Conservation (phyloP, 2,329 filamentous ascomycete genomes). For the Alternaria alternata region DNA sequence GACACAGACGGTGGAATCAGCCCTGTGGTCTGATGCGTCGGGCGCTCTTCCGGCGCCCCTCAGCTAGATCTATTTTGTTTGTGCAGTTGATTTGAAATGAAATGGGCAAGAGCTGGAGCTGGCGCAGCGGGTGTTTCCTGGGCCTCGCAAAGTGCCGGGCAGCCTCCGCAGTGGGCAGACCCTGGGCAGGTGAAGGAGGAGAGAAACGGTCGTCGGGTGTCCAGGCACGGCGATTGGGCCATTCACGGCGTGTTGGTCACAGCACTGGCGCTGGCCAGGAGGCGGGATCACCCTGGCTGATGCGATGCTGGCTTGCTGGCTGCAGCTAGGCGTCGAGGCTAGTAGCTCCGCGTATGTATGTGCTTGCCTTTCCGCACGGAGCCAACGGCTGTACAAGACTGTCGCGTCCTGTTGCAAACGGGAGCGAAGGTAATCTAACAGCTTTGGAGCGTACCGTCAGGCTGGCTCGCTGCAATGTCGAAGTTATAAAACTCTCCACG, state of each 20-base stretch:
- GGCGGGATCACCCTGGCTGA: constrained; percentile 37
- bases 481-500: constrained; percentile 50
- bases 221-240: constrained; percentile 39
- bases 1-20: constrained; percentile 15
- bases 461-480: constrained; percentile 46
- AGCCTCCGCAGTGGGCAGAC: constrained; percentile 3
- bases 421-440: constrained; percentile 53
- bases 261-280: constrained; percentile 28
- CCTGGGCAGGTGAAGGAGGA: constrained; percentile 14
- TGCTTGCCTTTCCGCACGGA: constrained; percentile 50
- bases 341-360: constrained; percentile 43
- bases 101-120: constrained; percentile 16
- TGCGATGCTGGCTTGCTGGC: constrained; percentile 23
- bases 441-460: constrained; percentile 47
- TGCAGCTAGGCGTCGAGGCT: constrained; percentile 37
- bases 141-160: constrained; percentile 26
- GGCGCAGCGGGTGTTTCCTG: constrained; percentile 32
- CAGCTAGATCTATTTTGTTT: constrained; percentile 10
- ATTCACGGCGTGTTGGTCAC: constrained; percentile 25
- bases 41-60: constrained; percentile 28
- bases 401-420: constrained; percentile 54
- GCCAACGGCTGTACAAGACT: constrained; percentile 51
- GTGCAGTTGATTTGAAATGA: constrained; percentile 29
- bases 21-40: constrained; percentile 34
- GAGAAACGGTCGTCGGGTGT: constrained; percentile 21